Evolutionary conservation across 208 protist species (phyloP), one percentile per base, ranked within the genome.

Genomic region (Trypanosoma conorhini): DNA sequence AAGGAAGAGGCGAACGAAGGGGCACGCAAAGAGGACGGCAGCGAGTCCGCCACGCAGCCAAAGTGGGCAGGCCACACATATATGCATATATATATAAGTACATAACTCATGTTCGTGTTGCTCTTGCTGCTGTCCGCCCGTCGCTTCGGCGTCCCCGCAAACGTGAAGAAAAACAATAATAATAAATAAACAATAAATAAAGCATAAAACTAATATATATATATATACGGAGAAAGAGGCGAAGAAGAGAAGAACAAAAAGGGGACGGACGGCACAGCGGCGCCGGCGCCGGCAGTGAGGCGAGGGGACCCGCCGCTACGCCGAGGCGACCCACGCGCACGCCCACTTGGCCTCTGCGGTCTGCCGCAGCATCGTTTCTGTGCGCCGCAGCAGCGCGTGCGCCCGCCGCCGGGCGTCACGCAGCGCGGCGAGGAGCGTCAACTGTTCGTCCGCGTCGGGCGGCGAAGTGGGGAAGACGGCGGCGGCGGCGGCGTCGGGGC

Each of bases 361-460:
- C 38, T 66, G 42, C 38, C 51, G 50, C 5, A 66, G 52, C 31
- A 60, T 44, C 8, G 46, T 50, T 52, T 67, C 61, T 35, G 54
- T 64, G 26, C n/a, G 50, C 13, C 61, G 33, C 24, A 74, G 69
- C 40, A 59, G 42, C 24, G 8, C 7, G 35, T 74, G 69, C n/a
- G 38, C 50, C 51, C 44, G 21, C 40, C 33, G 33, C 9, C 69
- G 59, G 24, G 12, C 28, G 3, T 15, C 17, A 42, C 69, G 69
- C 38, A 74, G 40, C n/a, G 44, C 15, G 21, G 61, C 9, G 21
- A 74, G 67, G n/a, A 67, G 58, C 26, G 52, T 42, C 30, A 74
- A 61, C 35, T 74, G 69, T 26, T 35, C 69, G 19, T 67, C 61
- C 26, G 42, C 40, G 15, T 62, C 51, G 13, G 24, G 26, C 21